Evolutionary conservation across 495 filamentous ascomycete genomes (phyloP).

Genomic region (Aspergillus sparsus): DNA sequence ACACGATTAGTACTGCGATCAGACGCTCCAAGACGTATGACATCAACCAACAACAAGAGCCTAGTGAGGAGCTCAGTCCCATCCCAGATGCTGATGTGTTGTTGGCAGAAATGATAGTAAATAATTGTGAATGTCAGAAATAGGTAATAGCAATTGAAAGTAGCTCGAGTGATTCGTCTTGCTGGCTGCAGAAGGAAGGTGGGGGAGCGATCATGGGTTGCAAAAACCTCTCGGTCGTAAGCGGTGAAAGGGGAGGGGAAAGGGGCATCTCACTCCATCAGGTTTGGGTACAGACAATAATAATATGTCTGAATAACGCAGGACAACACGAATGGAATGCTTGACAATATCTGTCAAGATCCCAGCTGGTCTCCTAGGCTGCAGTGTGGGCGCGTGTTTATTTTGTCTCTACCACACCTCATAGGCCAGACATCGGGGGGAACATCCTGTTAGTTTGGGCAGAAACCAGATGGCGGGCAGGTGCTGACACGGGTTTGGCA

Average conservation of each 20-base stretch:
- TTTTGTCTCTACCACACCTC: constrained; percentile 10
- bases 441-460: constrained; percentile 26
- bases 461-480: constrained; percentile 25
- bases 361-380: constrained; percentile 14
- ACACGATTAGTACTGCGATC: constrained; percentile 3
- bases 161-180: constrained; percentile 5
- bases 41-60: constrained; percentile 9
- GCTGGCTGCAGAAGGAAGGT: constrained; percentile 10
- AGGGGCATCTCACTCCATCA: constrained; percentile 19
- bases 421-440: constrained; percentile 16
- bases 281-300: constrained; percentile 18
- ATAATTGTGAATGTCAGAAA: constrained; percentile 9
- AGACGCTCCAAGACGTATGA: constrained; percentile 10
- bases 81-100: constrained; percentile 17
- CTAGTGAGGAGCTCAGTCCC: constrained; percentile 4
- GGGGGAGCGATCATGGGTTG: constrained; percentile 10
- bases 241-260: constrained; percentile 23
- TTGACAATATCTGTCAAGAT: constrained; percentile 23
- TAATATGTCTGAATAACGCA: constrained; percentile 7
- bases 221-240: constrained; percentile 19
- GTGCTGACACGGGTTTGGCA: constrained; percentile 9
- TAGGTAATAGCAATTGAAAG: constrained; percentile 3
- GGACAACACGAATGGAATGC: constrained; percentile 8
- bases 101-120: constrained; percentile 16
- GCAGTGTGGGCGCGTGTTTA: constrained; percentile 26